Conservation (phyloP, 352 stramenopile genomes). For the Globisporangium paroecandrum region DNA sequence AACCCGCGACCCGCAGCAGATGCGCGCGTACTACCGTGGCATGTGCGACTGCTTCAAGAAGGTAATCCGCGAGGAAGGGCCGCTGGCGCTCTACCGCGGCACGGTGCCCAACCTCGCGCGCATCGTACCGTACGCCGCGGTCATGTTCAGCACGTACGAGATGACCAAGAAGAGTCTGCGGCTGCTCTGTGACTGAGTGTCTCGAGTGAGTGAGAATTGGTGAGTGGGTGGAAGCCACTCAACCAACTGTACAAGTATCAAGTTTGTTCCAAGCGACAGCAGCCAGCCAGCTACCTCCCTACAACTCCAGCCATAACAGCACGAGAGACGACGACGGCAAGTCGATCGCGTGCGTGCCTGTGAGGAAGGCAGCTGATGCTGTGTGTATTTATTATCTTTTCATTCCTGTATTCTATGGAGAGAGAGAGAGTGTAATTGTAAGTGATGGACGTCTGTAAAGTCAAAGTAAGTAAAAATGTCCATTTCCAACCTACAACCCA, state of each 20-base stretch:
- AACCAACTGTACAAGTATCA: neutral
- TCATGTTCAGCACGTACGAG: slow-evolving; percentile 85
- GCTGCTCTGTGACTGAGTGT: slow-evolving; percentile 20
- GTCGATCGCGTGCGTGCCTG: neutral
- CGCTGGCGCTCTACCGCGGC: slow-evolving; percentile 66
- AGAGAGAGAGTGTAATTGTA: neutral
- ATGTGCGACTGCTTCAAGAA: slow-evolving; percentile 76
- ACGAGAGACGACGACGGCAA: neutral
- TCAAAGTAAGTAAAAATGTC: neutral
- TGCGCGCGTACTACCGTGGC: slow-evolving; percentile 46
- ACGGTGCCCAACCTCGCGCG: slow-evolving; percentile 75
- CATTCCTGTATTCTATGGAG: neutral
- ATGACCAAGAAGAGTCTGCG: slow-evolving; percentile 69
- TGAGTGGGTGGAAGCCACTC: neutral
- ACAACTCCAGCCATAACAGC: neutral
- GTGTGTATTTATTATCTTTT: neutral
- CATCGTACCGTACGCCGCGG: slow-evolving; percentile 74
- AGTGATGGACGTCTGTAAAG: neutral
- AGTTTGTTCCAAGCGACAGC: neutral
- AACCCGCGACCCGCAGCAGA: slow-evolving; percentile 2
- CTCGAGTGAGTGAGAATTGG: neutral
- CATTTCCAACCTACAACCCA: neutral
- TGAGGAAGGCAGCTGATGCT: neutral
- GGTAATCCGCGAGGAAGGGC: slow-evolving; percentile 68
- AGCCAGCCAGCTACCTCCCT: neutral